Evolutionary conservation across 768 basidiomycete species (phyloP), one percentile per base, ranked within the genome.

Genomic region (Sporobolomyces pararoseus): DNA sequence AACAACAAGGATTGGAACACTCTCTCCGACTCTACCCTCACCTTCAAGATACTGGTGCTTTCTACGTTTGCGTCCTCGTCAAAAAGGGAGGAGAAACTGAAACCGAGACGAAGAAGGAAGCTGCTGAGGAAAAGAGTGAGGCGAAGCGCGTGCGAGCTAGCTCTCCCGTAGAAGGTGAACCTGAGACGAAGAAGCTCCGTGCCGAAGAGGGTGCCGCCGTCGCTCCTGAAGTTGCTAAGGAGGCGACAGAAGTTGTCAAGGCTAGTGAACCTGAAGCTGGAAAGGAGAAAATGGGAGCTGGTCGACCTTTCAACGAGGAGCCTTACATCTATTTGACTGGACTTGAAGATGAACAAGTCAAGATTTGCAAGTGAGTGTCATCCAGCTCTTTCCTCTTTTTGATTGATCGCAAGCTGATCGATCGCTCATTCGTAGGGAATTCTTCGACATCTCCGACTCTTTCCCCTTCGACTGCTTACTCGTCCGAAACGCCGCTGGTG

Each of bases 1-100:
- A 83, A 32, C 79, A 80, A 31, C 79, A 90, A 35, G 82, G 87
- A 60, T 80, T 98, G 31, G 82, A 87, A 12, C 84, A 87, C 72
- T 91, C 93, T 75, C 81, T 97, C 79, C 85, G 96, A 46, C 86
- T 98, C 71, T 90, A 95, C 77, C 94, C 96, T 3, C 94, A 98
- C 78, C 81, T 96, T 13, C 96, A 98, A 79, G 90, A 99, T 77
- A 91, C 93, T 0, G 96, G 96, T 4, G 96, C 93, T 0, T 99
- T 99, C 81, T 99, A 96, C 77, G 87, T 99, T n/a, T 92, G 92
- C 16, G 89, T 96, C 0, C 79, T 97, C 42, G 79, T 81, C 68
- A 82, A 81, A 70, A 63, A 68, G 29, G 70, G 46, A n/a, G 60
- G 53, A 14, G 67, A 31, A 42, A 23, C 23, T 19, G 46, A 31